phyloP scores from a whole-genome alignment of 1,284 basidiomycete genomes.

The Leccinum variabile region DNA sequence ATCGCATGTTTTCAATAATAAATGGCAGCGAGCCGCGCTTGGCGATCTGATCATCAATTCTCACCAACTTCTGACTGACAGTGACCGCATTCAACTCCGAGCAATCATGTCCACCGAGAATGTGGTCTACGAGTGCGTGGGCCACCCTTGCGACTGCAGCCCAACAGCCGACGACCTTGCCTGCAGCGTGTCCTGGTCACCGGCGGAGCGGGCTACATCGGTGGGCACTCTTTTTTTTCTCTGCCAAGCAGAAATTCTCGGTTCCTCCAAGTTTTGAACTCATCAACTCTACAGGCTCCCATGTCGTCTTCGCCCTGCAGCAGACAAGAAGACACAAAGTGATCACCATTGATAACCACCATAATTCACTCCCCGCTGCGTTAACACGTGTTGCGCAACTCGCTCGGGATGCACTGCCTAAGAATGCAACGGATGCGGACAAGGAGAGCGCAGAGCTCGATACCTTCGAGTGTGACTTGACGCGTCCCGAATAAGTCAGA shows the following conservation, averaged over 20 bases:
- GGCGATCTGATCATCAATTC: constrained; percentile 10
- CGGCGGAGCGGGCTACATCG: constrained; percentile 85
- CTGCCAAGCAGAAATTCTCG: constrained; percentile 4
- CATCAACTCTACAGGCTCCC: constrained; percentile 62
- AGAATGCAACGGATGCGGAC: constrained; percentile 63
- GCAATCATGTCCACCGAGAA: constrained; percentile 31
- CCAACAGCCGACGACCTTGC: constrained; percentile 16
- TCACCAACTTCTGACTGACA: constrained; percentile 7
- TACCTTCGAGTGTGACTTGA: constrained; percentile 72
- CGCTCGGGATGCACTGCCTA: constrained; percentile 67
- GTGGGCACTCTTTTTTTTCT: constrained; percentile 38
- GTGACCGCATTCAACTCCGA: not conserved
- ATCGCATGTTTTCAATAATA: constrained; percentile 24
- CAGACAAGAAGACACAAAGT: constrained; percentile 89
- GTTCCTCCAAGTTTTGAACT: constrained; percentile 6
- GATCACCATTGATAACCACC: constrained; percentile 89
- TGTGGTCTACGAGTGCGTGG: constrained; percentile 34
- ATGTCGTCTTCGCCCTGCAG: constrained; percentile 85
- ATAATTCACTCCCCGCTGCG: constrained; percentile 83
- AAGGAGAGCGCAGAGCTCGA: constrained; percentile 72
- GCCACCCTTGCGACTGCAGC: constrained; percentile 11
- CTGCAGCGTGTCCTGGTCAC: constrained; percentile 74
- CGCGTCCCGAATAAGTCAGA: constrained; percentile 67
- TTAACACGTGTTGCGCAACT: constrained; percentile 76
- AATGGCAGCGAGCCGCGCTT: constrained; percentile 7